Percentiles rank a stretch among this genome's conserved stretches.
These are phyloP conservation scores for Cardamine resedifolia DNA, from an alignment of 345 rosid species.

Conservation along the genomic window DNA sequence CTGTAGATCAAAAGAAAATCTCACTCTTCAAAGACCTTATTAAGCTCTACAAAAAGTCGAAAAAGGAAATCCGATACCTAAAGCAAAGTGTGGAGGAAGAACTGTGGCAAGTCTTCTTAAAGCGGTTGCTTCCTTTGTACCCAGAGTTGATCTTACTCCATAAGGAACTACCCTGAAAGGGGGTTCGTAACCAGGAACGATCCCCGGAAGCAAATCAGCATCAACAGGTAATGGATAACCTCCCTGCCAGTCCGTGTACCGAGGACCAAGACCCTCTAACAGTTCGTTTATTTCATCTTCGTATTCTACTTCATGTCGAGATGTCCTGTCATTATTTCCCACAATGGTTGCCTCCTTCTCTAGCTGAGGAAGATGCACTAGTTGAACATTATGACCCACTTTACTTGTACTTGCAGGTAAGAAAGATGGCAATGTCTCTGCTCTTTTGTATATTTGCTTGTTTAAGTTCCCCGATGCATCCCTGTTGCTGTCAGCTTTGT, in stretches of 20 bases:
- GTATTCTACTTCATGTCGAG: conserved; percentile 50
- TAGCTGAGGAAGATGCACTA: conserved; percentile 34
- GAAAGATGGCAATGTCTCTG: conserved; percentile 36
- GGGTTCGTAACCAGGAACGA: conserved; percentile 75
- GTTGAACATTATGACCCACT: conserved; percentile 29
- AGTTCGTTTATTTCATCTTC: conserved; percentile 80
- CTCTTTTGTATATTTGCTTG: conserved; percentile 52
- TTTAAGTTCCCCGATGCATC: conserved; percentile 48
- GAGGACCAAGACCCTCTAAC: conserved; percentile 81
- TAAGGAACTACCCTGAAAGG: conserved; percentile 90
- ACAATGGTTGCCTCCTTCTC: conserved; percentile 29
- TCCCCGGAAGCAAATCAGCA: conserved; percentile 89
- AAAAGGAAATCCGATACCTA: conserved; percentile 52
- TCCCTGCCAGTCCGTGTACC: conserved; percentile 89
- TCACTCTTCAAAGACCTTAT: conserved; percentile 20
- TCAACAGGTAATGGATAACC: conserved; percentile 82
- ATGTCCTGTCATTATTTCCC: conserved; percentile 37
- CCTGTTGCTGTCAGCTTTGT: conserved; percentile 66
- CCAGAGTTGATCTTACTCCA: conserved; percentile 75
- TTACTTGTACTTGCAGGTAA: conserved; percentile 35
- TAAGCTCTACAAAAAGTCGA: background rate
- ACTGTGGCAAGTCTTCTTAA: conserved; percentile 76
- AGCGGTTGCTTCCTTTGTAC: conserved; percentile 65
- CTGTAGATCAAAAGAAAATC: conserved; percentile 43
- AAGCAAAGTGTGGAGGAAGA: conserved; percentile 95